These are phyloP conservation scores for Arxiozyma slooffiae DNA, from an alignment of 1,139 yeast species.

Conservation along the genomic window DNA sequence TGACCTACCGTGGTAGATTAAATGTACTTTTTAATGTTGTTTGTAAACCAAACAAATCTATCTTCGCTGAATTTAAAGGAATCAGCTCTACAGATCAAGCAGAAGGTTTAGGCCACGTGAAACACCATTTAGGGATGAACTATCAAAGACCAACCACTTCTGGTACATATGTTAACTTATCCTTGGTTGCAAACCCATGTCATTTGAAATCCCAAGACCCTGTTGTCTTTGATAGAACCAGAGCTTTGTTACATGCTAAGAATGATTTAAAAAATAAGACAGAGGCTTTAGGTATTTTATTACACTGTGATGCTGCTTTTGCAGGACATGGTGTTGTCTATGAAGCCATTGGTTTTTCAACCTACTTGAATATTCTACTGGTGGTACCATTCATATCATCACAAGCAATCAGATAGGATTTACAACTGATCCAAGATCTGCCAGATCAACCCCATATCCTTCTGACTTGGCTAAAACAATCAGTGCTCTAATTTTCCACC, in stretches of 20 bases:
- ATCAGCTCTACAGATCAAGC: constrained; percentile 65
- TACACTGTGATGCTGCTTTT: constrained; percentile 99
- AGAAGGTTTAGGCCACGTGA: constrained; percentile 97
- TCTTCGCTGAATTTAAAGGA: constrained; percentile 92
- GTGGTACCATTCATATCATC: constrained; percentile 95
- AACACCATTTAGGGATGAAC: constrained; percentile 98
- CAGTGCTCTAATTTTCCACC: constrained; percentile 98
- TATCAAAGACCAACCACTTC: constrained; percentile 98
- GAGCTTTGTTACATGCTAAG: constrained; percentile 92
- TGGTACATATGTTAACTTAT: constrained; percentile 90
- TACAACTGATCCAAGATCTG: constrained; percentile 96
- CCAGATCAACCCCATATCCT: constrained; percentile 96
- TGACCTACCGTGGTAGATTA: constrained; percentile 99
- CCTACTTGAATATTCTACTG: constrained; percentile 92
- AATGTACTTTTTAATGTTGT: constrained; percentile 96
- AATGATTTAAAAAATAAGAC: constrained; percentile 70
- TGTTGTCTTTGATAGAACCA: constrained; percentile 93
- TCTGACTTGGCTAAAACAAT: constrained; percentile 94
- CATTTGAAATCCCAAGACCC: constrained; percentile 99
- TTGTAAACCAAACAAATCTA: constrained; percentile 96
- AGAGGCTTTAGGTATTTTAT: constrained; percentile 83
- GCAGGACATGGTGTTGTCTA: constrained; percentile 98
- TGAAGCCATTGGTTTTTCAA: constrained; percentile 93
- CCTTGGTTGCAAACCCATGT: constrained; percentile 96
- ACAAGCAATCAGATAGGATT: constrained; percentile 98